phyloP scores from a whole-genome alignment of 352 stramenopile species.

The Poterioochromonas sp. region DNA sequence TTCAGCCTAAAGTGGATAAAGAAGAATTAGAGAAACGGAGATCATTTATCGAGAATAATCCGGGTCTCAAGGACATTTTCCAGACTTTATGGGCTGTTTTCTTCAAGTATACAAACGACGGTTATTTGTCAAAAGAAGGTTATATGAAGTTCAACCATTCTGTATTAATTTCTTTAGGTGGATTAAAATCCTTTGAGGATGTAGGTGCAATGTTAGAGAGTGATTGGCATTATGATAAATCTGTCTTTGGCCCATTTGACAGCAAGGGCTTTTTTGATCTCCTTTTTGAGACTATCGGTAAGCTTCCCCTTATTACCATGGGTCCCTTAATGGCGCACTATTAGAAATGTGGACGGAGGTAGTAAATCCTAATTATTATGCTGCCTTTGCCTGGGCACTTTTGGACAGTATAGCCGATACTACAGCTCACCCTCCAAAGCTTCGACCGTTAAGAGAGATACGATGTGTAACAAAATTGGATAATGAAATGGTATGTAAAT shows the following conservation, averaged over 20 bases:
- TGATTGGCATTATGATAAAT: not conserved
- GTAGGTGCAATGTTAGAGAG: not conserved
- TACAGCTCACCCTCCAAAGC: not conserved
- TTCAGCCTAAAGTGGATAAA: not conserved
- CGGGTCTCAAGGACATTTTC: conserved; percentile 6
- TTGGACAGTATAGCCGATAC: not conserved
- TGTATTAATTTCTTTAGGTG: not conserved
- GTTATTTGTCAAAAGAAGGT: not conserved
- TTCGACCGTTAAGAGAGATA: not conserved
- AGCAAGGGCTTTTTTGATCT: not conserved
- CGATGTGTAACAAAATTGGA: not conserved
- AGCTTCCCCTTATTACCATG: not conserved
- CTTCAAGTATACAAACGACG: not conserved
- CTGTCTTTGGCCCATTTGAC: not conserved
- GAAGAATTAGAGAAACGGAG: not conserved
- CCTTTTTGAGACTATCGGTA: conserved; percentile 23
- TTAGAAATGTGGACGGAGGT: not conserved
- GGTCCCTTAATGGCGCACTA: not conserved
- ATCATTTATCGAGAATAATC: not conserved
- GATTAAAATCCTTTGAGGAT: not conserved
- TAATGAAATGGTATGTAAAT: not conserved
- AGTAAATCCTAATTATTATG: not conserved
- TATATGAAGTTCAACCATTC: not conserved
- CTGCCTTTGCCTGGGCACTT: conserved; percentile 16
- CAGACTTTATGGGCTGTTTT: not conserved